Conservation (phyloP, 441 rosid species). For the Brassica balearica region DNA sequence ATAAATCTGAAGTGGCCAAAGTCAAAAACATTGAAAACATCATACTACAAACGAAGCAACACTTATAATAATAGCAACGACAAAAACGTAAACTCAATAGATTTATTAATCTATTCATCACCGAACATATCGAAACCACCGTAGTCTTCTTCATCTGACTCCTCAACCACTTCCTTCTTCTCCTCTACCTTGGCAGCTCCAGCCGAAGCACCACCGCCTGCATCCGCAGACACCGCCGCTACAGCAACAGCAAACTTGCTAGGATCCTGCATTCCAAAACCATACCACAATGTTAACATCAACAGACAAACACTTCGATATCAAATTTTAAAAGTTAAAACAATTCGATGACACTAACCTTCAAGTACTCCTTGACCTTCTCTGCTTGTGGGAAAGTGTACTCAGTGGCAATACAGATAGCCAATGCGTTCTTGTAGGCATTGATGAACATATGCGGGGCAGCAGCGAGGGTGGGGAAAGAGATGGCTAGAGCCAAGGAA, state of each 20-base stretch:
- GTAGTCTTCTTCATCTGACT: slow-evolving; percentile 82
- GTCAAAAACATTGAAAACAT: slow-evolving; percentile 24
- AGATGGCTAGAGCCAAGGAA: slow-evolving; percentile 54
- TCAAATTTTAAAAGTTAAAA: background rate
- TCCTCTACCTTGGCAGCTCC: slow-evolving; percentile 47
- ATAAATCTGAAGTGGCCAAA: slow-evolving; percentile 36
- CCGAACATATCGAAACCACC: slow-evolving; percentile 85
- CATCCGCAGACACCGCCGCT: slow-evolving; percentile 35
- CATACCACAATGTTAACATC: background rate
- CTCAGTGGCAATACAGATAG: slow-evolving; percentile 54
- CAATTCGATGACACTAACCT: slow-evolving; percentile 36
- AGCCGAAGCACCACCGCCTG: slow-evolving; percentile 41
- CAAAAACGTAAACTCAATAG: slow-evolving; percentile 30
- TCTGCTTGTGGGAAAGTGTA: slow-evolving; percentile 59
- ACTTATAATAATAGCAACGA: slow-evolving; percentile 8
- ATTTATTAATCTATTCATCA: slow-evolving; percentile 38
- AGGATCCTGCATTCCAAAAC: slow-evolving; percentile 50
- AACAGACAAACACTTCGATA: background rate
- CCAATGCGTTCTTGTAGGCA: slow-evolving; percentile 60
- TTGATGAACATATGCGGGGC: slow-evolving; percentile 62
- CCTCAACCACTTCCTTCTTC: slow-evolving; percentile 68
- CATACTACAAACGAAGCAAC: slow-evolving; percentile 29
- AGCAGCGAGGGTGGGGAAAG: slow-evolving; percentile 61
- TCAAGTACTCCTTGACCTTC: slow-evolving; percentile 56
- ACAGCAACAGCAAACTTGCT: slow-evolving; percentile 59